phyloP scores from a whole-genome alignment of 371 early-diverging fungal genomes.

The Rhizopus sp. region DNA sequence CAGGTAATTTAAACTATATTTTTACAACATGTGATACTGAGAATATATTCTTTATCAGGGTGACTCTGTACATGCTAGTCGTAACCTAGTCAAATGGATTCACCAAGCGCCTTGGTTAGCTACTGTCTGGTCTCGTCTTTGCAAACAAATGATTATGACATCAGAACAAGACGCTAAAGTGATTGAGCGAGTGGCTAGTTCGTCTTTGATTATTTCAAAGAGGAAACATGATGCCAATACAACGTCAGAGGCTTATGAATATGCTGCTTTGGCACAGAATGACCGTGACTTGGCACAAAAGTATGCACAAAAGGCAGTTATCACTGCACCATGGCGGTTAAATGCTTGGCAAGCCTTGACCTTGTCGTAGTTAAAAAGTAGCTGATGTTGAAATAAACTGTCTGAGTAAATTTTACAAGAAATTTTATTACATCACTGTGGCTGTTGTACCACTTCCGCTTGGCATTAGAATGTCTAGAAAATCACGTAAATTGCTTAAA shows the following conservation, averaged over 20 bases:
- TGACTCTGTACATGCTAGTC: conserved; percentile 25
- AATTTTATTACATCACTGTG: too few relatives aligned
- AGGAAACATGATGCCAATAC: conserved; percentile 29
- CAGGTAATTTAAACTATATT: conserved; percentile 23
- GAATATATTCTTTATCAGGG: conserved; percentile 19
- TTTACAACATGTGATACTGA: conserved; percentile 4
- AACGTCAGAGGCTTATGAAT: conserved; percentile 44
- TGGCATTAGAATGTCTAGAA: too few relatives aligned
- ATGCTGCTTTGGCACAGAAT: conserved; percentile 30
- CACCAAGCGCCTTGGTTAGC: conserved; percentile 46
- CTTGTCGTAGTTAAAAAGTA: not conserved
- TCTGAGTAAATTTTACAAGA: too few relatives aligned
- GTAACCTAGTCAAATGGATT: conserved; percentile 36
- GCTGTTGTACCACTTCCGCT: too few relatives aligned
- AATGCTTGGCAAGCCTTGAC: conserved; percentile 46
- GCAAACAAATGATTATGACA: conserved; percentile 24
- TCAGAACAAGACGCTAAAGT: not conserved
- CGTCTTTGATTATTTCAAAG: conserved; percentile 28
- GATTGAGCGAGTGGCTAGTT: conserved; percentile 20
- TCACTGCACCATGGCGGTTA: conserved; percentile 57
- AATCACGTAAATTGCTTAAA: too few relatives aligned
- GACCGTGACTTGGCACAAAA: conserved; percentile 21
- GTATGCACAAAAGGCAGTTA: conserved; percentile 51
- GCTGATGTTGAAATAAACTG: too few relatives aligned
- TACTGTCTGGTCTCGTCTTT: conserved; percentile 38